Conservation (phyloP, 2,329 filamentous ascomycete species). For the Colletotrichum sp. region DNA sequence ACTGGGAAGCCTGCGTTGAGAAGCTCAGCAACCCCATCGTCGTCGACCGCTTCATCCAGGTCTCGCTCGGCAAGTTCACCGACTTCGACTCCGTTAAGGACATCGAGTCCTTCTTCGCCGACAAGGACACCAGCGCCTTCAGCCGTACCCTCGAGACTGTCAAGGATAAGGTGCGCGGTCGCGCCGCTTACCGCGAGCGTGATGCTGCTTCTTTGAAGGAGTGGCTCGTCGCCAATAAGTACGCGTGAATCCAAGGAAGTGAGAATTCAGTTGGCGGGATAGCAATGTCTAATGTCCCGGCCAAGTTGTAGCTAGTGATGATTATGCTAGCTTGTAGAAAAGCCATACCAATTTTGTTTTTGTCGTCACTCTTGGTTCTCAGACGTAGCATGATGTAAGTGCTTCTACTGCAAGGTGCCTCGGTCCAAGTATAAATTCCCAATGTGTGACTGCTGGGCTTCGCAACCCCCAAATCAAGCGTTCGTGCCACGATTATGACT, state of each 20-base stretch:
- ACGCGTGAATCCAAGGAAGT: conserved; percentile 26
- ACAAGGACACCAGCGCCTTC: conserved; percentile 85
- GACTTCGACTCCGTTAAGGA: conserved; percentile 73
- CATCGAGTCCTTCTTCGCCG: conserved; percentile 83
- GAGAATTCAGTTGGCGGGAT: background rate
- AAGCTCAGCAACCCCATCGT: conserved; percentile 86
- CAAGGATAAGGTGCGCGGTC: conserved; percentile 82
- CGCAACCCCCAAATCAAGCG: no score
- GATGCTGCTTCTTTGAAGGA: conserved; percentile 76
- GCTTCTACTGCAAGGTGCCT: background rate
- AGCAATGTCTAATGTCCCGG: background rate
- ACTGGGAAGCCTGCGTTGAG: conserved; percentile 77
- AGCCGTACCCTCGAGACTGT: conserved; percentile 86
- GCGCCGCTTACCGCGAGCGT: conserved; percentile 81
- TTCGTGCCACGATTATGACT: no score
- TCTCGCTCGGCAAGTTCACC: conserved; percentile 79
- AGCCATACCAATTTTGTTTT: background rate
- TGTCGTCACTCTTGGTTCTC: background rate
- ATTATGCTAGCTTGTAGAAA: background rate
- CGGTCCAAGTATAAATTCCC: background rate
- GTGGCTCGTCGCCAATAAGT: conserved; percentile 71
- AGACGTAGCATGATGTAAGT: no score
- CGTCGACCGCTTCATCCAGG: conserved; percentile 85
- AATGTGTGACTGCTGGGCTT: background rate
- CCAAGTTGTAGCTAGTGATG: conserved; percentile 2